These are phyloP conservation scores for Metschnikowia chrysomelidarum DNA, from an alignment of 805 yeast species.

Conservation along the genomic window DNA sequence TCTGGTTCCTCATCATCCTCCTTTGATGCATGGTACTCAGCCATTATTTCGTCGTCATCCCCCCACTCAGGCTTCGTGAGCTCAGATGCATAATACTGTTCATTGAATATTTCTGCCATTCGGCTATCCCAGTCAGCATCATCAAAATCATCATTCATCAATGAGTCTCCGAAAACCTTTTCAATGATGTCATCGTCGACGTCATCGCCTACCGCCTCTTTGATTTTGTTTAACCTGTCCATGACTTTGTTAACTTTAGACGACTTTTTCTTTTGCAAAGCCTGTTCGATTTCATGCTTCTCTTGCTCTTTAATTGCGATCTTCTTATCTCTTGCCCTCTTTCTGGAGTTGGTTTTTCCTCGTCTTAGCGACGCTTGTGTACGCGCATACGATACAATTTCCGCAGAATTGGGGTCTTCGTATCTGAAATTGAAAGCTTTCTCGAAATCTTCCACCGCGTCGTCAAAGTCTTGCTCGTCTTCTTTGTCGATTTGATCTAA, in stretches of 20 bases:
- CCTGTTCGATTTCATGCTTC: constrained; percentile 54
- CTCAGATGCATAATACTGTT: constrained; percentile 64
- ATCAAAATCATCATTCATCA: constrained; percentile 85
- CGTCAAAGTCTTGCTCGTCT: constrained; percentile 85
- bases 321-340: constrained; percentile 75
- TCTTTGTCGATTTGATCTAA: constrained; percentile 50
- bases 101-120: constrained; percentile 82
- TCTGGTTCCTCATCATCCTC: constrained; percentile 21
- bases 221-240: constrained; percentile 63
- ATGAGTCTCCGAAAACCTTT: constrained; percentile 67
- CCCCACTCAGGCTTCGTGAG: constrained; percentile 64
- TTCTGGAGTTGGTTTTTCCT: constrained; percentile 68
- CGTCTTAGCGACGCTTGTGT: constrained; percentile 89
- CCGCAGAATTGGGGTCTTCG: constrained; percentile 89
- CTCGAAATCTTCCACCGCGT: constrained; percentile 88
- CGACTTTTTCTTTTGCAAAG: constrained; percentile 67
- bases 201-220: constrained; percentile 66
- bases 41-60: constrained; percentile 38
- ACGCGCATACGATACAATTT: constrained; percentile 93
- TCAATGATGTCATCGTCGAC: constrained; percentile 58
- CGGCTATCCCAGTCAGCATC: constrained; percentile 88
- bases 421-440: constrained; percentile 91
- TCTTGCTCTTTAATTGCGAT: constrained; percentile 52
- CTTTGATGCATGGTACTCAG: constrained; percentile 27
- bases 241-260: constrained; percentile 74